A percentile compares a stretch with the other conserved stretches of the same genome.
These are phyloP conservation scores for Podila minutissima DNA, from an alignment of 192 early-diverging fungal genomes.

Conservation along the genomic window DNA sequence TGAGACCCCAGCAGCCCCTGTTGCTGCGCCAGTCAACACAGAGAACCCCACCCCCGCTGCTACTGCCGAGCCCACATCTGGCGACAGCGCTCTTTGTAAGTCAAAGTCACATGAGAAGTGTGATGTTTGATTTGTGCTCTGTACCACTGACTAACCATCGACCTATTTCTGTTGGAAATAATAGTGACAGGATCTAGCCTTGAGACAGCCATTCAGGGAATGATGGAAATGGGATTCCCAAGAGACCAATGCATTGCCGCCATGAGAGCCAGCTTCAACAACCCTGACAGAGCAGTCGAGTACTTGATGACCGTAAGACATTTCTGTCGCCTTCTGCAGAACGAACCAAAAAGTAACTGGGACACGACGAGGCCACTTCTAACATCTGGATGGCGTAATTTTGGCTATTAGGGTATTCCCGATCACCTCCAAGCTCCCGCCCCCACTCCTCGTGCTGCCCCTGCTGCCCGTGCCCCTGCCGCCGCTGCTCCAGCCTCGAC, in stretches of 20 bases:
- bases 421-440: constrained; percentile 64
- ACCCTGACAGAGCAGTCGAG: constrained; percentile 96
- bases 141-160: background rate
- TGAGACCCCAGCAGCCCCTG: constrained; percentile 47
- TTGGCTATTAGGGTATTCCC: constrained; percentile 78
- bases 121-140: background rate
- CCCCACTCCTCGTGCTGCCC: constrained; percentile 42
- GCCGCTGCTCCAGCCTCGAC: constrained; percentile 42
- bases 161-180: constrained; percentile 6
- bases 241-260: constrained; percentile 86
- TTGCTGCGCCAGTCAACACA: constrained; percentile 52
- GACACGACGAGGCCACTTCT: background rate
- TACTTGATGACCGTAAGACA: constrained; percentile 85
- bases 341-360: background rate
- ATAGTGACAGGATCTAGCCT: constrained; percentile 82
- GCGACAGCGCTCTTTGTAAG: constrained; percentile 44
- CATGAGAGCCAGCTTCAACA: constrained; percentile 97
- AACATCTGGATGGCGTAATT: background rate
- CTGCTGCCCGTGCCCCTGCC: constrained; percentile 16
- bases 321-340: background rate
- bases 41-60: constrained; percentile 54
- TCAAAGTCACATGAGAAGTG: background rate
- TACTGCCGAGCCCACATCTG: constrained; percentile 49
- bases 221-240: constrained; percentile 97
- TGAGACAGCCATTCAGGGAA: constrained; percentile 83